A percentile compares a stretch with the other conserved stretches of the same genome.
These are phyloP conservation scores for Caloboletus firmus DNA, from an alignment of 1,284 basidiomycete genomes.

Conservation along the genomic window DNA sequence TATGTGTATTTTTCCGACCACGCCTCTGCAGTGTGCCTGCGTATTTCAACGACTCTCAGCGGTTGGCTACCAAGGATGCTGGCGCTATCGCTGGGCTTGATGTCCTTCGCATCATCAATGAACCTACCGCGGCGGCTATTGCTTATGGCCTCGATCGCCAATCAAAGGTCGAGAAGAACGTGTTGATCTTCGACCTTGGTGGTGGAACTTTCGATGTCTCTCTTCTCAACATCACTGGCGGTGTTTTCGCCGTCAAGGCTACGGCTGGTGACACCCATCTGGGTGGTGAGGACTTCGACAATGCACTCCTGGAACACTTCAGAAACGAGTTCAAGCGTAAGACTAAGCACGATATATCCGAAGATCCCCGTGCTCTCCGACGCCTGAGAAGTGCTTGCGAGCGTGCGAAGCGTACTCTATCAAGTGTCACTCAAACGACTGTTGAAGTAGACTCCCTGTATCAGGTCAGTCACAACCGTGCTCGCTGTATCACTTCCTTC, in stretches of 20 bases:
- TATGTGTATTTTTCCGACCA: background rate
- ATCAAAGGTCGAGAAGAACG: constrained; percentile 92
- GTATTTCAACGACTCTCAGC: constrained; percentile 98
- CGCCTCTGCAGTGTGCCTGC: constrained; percentile 70
- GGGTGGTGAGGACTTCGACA: constrained; percentile 98
- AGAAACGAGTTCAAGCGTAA: constrained; percentile 99
- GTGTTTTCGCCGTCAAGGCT: constrained; percentile 97
- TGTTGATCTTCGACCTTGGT: constrained; percentile 99
- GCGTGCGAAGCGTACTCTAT: constrained; percentile 98
- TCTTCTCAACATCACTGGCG: constrained; percentile 93
- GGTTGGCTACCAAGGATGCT: constrained; percentile 94
- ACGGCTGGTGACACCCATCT: constrained; percentile 99
- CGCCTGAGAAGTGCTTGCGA: constrained; percentile 97
- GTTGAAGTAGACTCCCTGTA: constrained; percentile 99
- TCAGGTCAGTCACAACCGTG: constrained; percentile 57
- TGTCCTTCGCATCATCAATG: constrained; percentile 97
- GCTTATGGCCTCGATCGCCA: constrained; percentile 92
- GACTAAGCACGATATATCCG: constrained; percentile 95
- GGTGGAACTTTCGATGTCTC: constrained; percentile 99
- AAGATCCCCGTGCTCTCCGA: constrained; percentile 92
- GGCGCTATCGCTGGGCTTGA: constrained; percentile 92
- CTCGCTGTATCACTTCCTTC: constrained; percentile 1
- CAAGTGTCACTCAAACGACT: constrained; percentile 96
- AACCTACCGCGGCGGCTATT: constrained; percentile 93
- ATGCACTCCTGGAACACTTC: constrained; percentile 96